Base-by-base conservation (phyloP, 441 rosid species). In the Euphorbia schlechtendalii region DNA sequence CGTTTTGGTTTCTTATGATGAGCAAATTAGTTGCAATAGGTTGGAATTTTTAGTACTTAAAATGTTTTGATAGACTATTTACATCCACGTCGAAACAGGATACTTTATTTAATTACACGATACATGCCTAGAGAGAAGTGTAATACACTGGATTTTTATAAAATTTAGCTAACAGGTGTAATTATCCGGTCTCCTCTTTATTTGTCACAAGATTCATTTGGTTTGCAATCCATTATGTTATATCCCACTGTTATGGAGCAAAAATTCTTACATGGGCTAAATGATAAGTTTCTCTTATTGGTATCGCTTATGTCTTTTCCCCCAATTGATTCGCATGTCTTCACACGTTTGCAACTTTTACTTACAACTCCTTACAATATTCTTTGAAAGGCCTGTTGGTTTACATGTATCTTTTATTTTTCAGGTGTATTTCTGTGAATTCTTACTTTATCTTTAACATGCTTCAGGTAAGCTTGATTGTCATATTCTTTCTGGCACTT, bases 371-470 rank as follows among this genome's bases (percentile, higher is more conserved):
- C 13, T 41, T 61, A 8, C 14, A 41, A n/a, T 36, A 51, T 60
- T n/a, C 17, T 25, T 60, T 11, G n/a, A 51, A 40, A 60, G 40
- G 51, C 30, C 20, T 68, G 14, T 34, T 49, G 57, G 28, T 56
- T 15, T 24, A 30, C n/a, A 22, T 45, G 51, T 7, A 14, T 51
- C 8, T 45, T 71, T 76, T 25, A 66, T 74, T 57, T 41, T 81
- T 81, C 93, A 90, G 97, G 85, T 89, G 98, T 83, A 87, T 91
- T 64, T 83, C 97, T 38, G 14, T 49, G 54, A 91, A 94, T 79
- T 86, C 92, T 3, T 79, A 77, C 82, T 94, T 94, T 80, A 87
- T 91, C 71, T 84, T 80, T 76, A 78, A 64, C 80, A 91, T 94
- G 91, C 92, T 91, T 78, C 92, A 87, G 90, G 99, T 86, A 53